Conservation (phyloP, 805 yeast species). For the Candida insectalens region DNA sequence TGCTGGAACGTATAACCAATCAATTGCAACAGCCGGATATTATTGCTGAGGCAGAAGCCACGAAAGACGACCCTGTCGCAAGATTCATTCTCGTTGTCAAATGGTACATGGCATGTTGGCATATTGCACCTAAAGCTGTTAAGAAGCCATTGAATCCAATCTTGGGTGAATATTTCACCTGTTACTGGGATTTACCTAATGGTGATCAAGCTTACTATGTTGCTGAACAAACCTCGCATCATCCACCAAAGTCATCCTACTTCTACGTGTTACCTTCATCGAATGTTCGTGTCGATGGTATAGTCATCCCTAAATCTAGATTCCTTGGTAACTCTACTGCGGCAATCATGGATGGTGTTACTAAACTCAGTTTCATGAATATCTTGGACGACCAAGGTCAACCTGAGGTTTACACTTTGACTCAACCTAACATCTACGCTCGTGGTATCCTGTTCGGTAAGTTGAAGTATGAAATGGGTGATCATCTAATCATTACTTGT, state of each 20-base stretch:
- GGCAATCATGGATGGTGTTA: conserved; percentile 91
- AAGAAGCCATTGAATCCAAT: conserved; percentile 96
- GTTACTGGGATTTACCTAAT: conserved; percentile 83
- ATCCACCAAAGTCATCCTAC: conserved; percentile 96
- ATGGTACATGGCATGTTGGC: conserved; percentile 97
- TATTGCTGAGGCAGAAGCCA: conserved; percentile 55
- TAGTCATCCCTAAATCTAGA: conserved; percentile 75
- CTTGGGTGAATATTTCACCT: conserved; percentile 80
- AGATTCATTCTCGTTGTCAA: conserved; percentile 68
- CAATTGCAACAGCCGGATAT: conserved; percentile 73
- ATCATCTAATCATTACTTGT: conserved; percentile 72
- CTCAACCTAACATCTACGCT: conserved; percentile 96
- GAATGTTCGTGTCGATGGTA: conserved; percentile 81
- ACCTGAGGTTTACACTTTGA: conserved; percentile 67
- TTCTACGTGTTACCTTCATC: conserved; percentile 79
- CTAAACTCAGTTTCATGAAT: conserved; percentile 59
- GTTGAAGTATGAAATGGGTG: conserved; percentile 86
- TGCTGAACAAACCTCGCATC: conserved; percentile 94
- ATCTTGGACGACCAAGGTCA: conserved; percentile 32
- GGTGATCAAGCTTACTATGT: conserved; percentile 68
- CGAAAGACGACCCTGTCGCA: conserved; percentile 50
- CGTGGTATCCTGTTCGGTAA: conserved; percentile 89
- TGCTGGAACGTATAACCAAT: conserved; percentile 93
- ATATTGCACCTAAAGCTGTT: conserved; percentile 96
- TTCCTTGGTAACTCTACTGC: conserved; percentile 96